Base-by-base conservation (phyloP, 768 basidiomycete genomes). In the Piloderma croceum region DNA sequence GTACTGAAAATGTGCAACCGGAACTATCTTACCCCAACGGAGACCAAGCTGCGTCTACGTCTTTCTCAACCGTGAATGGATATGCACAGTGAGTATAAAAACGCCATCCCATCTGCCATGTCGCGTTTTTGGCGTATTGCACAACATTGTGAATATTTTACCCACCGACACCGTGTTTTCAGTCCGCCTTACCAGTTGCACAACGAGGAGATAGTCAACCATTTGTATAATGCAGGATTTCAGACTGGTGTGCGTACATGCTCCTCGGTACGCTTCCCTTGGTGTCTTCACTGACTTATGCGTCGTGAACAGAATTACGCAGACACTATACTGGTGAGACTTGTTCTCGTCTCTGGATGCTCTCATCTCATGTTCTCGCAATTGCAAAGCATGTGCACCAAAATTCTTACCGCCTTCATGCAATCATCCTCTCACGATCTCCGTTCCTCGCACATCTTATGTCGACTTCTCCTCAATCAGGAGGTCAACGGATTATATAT, bases 401-500 rank as follows among this genome's bases (percentile, higher is more conserved):
- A 70, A 76, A 76, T 61, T 68, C 71, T 45, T 90, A 88, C 61
- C 77, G 79, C 40, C 75, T 90, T 24, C 86, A 91, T 65, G 78
- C 83, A 47, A 84, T 93, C 61, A 82, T 92, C 49, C 71, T 93
- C 46, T 87, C 89, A 45, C 82, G 83, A 39, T 91, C 90, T 23
- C 90, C 91, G 25, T 87, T 79, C 63, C 76, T 93, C 54, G 86
- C 83, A 29, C 88, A 90, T 59, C 71, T 90, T 49, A 88, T 94
- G 82, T 84, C 82, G 41, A 86, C 83, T 36, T 80, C 83, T 24
- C 81, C 81, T 19, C 80, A 79, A 61, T 57, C 23, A 64, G 70
- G 71, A 44, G 80, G 74, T 11, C 79, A 81, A 52, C 76, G 81
- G 49, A 68, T 76, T 40, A 76, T 92, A 52, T 83, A 81, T 56